A percentile compares a stretch with the other conserved stretches of the same genome.
Conservation (phyloP, 2,329 filamentous ascomycete genomes). For the Aspergillus fumigatiaffinis region DNA sequence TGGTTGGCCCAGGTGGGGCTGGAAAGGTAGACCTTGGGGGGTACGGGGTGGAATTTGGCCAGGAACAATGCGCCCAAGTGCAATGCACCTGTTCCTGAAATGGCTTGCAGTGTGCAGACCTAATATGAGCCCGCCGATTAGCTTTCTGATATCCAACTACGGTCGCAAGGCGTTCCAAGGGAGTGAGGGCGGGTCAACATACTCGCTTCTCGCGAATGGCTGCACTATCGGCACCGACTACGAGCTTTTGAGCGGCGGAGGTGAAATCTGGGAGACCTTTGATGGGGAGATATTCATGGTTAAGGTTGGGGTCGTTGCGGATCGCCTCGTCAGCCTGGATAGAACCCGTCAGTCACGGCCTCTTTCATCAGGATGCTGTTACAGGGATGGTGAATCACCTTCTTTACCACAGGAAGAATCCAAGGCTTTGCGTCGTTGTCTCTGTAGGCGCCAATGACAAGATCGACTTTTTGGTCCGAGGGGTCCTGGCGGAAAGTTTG, state of each 20-base stretch:
- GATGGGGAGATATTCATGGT: conserved; percentile 98
- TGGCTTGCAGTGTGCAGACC: conserved; percentile 80
- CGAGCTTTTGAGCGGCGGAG: conserved; percentile 82
- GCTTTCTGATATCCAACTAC: conserved; percentile 1
- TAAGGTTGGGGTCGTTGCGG: conserved; percentile 80
- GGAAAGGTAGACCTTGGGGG: conserved; percentile 78
- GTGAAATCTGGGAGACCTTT: conserved; percentile 83
- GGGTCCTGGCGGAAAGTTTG: conserved; percentile 79
- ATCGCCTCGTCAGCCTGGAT: conserved; percentile 82
- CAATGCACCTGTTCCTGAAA: conserved; percentile 93
- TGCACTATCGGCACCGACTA: conserved; percentile 74
- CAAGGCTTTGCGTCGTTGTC: conserved; percentile 95
- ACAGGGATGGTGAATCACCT: conserved; percentile 53
- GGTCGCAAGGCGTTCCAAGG: neutral
- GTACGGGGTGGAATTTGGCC: conserved; percentile 73
- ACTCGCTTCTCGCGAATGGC: conserved; percentile 80
- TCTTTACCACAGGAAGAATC: conserved; percentile 93
- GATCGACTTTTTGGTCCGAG: conserved; percentile 76
- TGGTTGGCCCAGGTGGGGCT: conserved; percentile 98
- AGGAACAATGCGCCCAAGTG: conserved; percentile 94
- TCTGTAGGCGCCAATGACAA: conserved; percentile 93
- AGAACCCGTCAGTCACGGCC: conserved; percentile 8
- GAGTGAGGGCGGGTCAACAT: conserved; percentile 19
- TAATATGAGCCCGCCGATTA: conserved; percentile 20
- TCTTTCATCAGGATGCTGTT: neutral